Base-by-base conservation (phyloP, 345 rosid species). In the Tarenaya hassleriana region DNA sequence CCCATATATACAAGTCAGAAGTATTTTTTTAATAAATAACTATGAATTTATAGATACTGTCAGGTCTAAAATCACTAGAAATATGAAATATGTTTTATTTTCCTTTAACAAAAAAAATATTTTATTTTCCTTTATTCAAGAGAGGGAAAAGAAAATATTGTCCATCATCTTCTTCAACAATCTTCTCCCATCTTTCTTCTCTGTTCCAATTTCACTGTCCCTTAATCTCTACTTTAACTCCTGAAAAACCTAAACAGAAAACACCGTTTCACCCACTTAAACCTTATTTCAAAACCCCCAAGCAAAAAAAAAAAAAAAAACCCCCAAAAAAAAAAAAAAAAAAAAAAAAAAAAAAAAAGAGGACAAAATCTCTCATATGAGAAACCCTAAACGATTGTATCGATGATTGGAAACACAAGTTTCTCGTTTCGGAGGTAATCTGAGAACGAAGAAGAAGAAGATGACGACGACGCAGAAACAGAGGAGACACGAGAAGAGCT, bases 181-280 rank as follows among this genome's bases (percentile, higher is more conserved):
- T 54, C 27, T 58, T 42, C 51, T 47, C n/a, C n/a, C n/a, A n/a
- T n/a, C n/a, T n/a, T n/a, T 20, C 65, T 47, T 47, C 29, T 16
- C 33, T 47, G 65, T 60, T 69, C 73, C 58, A 16, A 68, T 33
- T 56, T 71, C 77, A 18, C 66, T 61, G 21, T 74, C 8, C 58
- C 95, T 81, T 89, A 12, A 20, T 79, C 62, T 72, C 74, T 31
- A 79, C 77, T 80, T 59, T 64, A 67, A 47, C 49, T 35, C 62
- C 46, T 58, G n/a, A n/a, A n/a, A 73, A 43, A 74, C 75, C 80
- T 52, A 50, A 53, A 55, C 9, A 56, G 49, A 79, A 82, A 74
- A 80, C 51, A 10, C 9, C 61, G 40, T 60, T 53, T 66, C 70
- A 66, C 65, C 70, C 58, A 66, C 61, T 59, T 41, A 47, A 65